A percentile compares a stretch with the other conserved stretches of the same genome.
Conservation (phyloP, 257 asterid species). For the Paraleonurus japonicus region DNA sequence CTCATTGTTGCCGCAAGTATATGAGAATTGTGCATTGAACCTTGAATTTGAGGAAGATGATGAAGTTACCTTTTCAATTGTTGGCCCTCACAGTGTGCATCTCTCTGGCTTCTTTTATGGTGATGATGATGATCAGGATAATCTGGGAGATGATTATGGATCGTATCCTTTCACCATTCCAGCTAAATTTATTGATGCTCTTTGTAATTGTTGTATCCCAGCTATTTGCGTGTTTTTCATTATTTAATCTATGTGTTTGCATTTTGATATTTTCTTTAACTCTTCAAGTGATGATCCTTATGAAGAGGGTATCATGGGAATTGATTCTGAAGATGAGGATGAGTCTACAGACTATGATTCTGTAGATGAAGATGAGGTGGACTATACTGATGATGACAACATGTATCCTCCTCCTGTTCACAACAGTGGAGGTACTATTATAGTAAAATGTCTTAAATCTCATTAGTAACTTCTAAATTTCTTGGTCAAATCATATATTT, state of each 20-base stretch:
- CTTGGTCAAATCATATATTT: background rate
- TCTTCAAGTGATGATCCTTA: conserved; percentile 58
- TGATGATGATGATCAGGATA: conserved; percentile 43
- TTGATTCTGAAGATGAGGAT: conserved; percentile 55
- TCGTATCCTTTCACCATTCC: conserved; percentile 56
- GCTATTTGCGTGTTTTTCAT: background rate
- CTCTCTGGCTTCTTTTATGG: conserved; percentile 87
- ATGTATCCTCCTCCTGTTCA: conserved; percentile 47
- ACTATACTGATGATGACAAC: conserved; percentile 50
- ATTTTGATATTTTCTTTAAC: conserved; percentile 44
- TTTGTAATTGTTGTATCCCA: background rate
- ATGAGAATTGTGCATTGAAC: conserved; percentile 75
- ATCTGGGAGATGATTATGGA: conserved; percentile 37
- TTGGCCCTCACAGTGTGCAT: conserved; percentile 74
- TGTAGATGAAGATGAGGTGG: conserved; percentile 51
- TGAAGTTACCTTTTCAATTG: conserved; percentile 67
- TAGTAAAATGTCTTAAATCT: background rate
- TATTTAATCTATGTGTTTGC: background rate
- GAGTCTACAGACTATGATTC: conserved; percentile 19
- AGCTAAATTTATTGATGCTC: background rate
- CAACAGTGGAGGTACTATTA: conserved; percentile 73
- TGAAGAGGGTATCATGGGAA: conserved; percentile 40
- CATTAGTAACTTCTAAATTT: background rate
- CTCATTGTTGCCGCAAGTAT: conserved; percentile 62
- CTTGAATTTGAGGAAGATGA: conserved; percentile 88